A percentile compares a stretch with the other conserved stretches of the same genome.
These are phyloP conservation scores for Torrubiellomyces zombiae DNA, from an alignment of 2,329 filamentous ascomycete species.

Conservation along the genomic window DNA sequence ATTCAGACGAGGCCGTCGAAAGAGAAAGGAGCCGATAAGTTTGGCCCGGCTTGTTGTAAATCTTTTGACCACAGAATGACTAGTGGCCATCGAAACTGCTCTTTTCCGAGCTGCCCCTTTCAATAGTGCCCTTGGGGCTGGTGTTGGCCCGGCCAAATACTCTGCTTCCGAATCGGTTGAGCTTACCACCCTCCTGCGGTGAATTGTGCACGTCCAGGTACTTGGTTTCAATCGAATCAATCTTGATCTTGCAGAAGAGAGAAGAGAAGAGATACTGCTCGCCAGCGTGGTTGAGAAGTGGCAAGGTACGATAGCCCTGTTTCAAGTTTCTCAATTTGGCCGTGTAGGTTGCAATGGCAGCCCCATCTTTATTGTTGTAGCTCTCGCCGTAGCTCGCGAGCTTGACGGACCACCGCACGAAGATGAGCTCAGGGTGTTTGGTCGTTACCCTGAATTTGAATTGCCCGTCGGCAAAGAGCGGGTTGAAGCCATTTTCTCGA, in stretches of 20 bases:
- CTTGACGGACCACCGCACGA: slow-evolving; percentile 84
- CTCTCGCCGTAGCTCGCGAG: slow-evolving; percentile 63
- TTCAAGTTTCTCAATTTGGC: slow-evolving; percentile 82
- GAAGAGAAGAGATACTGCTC: slow-evolving; percentile 92
- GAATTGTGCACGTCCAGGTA: slow-evolving; percentile 33
- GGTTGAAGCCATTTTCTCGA: slow-evolving; percentile 84
- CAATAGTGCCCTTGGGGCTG: slow-evolving; percentile 35
- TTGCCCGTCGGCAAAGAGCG: slow-evolving; percentile 57
- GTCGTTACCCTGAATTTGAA: slow-evolving; percentile 74
- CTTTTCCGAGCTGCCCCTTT: slow-evolving; percentile 31
- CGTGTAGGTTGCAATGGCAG: slow-evolving; percentile 72
- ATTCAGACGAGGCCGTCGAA: no score
- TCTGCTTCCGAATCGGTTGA: slow-evolving; percentile 38
- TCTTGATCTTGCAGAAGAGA: slow-evolving; percentile 76
- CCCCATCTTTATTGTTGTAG: slow-evolving; percentile 38
- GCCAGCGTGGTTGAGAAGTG: slow-evolving; percentile 72
- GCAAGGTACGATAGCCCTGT: slow-evolving; percentile 83
- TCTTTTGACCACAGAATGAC: slow-evolving; percentile 5
- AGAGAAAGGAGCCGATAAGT: no score
- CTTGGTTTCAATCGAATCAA: slow-evolving; percentile 37
- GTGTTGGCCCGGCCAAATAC: slow-evolving; percentile 38
- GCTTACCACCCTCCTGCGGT: slow-evolving; percentile 27
- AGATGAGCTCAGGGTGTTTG: slow-evolving; percentile 87
- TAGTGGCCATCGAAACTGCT: slow-evolving; percentile 24
- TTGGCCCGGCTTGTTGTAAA: not conserved